phyloP scores from a whole-genome alignment of 805 yeast genomes.

The Candida succiphila region DNA sequence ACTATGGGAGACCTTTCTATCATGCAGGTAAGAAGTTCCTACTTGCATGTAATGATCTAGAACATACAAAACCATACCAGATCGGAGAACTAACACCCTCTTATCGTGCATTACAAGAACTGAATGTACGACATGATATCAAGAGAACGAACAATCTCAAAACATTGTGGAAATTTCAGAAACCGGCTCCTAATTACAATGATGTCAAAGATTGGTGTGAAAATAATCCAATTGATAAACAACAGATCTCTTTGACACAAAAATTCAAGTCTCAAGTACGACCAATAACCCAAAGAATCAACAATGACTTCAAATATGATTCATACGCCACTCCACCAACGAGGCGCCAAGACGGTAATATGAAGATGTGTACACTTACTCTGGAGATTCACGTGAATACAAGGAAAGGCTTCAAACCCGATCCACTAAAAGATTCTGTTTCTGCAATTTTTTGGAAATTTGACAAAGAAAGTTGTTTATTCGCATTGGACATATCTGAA shows the following conservation, averaged over 20 bases:
- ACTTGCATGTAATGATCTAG: slow-evolving; percentile 29
- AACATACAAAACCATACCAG: slow-evolving; percentile 10
- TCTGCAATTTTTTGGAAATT: slow-evolving; percentile 54
- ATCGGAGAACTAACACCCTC: not conserved
- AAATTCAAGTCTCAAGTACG: slow-evolving; percentile 39
- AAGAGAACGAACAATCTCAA: not conserved
- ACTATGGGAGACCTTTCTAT: slow-evolving; percentile 41
- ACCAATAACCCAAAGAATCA: slow-evolving; percentile 29
- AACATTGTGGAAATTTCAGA: not conserved
- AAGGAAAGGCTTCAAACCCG: slow-evolving; percentile 41
- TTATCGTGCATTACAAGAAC: not conserved
- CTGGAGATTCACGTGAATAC: slow-evolving; percentile 63
- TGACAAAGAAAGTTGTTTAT: slow-evolving; percentile 30
- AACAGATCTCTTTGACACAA: not conserved
- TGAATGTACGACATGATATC: not conserved
- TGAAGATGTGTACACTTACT: slow-evolving; percentile 44
- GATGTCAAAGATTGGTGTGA: not conserved
- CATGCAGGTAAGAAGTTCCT: slow-evolving; percentile 60
- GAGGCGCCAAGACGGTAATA: slow-evolving; percentile 27
- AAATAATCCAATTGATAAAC: not conserved
- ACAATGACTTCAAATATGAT: slow-evolving; percentile 29
- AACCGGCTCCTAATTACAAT: not conserved
- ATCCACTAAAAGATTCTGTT: slow-evolving; percentile 55
- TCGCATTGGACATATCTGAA: slow-evolving; percentile 22
- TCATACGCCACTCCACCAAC: slow-evolving; percentile 18